Evolutionary conservation across 1,284 basidiomycete genomes (phyloP).

Genomic region (Meripilus lineatus): DNA sequence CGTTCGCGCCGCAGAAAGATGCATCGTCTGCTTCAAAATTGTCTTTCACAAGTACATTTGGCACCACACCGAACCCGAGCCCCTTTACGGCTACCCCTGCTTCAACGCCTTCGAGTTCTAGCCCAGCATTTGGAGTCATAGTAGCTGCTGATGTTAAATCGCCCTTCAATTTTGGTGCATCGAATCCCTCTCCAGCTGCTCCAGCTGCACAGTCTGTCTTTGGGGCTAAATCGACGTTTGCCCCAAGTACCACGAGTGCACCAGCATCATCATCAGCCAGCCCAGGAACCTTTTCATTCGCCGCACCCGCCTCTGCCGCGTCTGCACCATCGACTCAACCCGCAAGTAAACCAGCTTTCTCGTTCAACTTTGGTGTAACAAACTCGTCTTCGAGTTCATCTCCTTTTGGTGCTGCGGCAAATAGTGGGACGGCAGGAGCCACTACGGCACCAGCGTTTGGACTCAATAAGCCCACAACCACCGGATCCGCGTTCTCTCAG

Average conservation of each 20-base stretch:
- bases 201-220: constrained; percentile 5
- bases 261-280: not conserved
- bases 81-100: too few relatives aligned
- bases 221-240: constrained; percentile 8
- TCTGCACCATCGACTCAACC: constrained; percentile 4
- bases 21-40: not conserved
- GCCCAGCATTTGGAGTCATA: too few relatives aligned
- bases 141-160: too few relatives aligned
- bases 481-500: too few relatives aligned
- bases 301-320: not conserved
- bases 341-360: constrained; percentile 19
- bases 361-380: constrained; percentile 19
- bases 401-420: constrained; percentile 9
- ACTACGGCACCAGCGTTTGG: not conserved
- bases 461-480: constrained; percentile 21
- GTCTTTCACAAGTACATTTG: too few relatives aligned
- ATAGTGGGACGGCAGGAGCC: not conserved
- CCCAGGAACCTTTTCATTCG: not conserved
- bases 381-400: constrained; percentile 10
- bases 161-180: not conserved
- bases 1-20: not conserved
- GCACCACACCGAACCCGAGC: not conserved
- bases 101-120: too few relatives aligned
- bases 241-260: not conserved
- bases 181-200: not conserved